Evolutionary conservation across 805 yeast genomes (phyloP).

Genomic region (Zygosaccharomyces lentus): DNA sequence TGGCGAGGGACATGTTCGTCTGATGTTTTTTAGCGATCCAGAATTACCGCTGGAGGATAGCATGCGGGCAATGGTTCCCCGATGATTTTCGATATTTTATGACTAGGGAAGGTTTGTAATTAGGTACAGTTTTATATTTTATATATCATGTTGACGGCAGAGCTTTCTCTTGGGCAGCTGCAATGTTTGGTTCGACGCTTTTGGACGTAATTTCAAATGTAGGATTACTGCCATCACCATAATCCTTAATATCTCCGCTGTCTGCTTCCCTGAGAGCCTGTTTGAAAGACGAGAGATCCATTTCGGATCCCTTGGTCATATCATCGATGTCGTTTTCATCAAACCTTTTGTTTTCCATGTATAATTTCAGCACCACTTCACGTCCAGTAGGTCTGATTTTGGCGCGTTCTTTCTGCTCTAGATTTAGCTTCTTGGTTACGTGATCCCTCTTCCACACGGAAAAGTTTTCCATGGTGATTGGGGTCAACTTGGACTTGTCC

Average conservation of each 20-base stretch:
- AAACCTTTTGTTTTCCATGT: slow-evolving; percentile 50
- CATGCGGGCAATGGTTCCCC: slow-evolving; percentile 7
- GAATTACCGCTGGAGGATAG: slow-evolving; percentile 23
- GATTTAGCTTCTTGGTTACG: slow-evolving; percentile 49
- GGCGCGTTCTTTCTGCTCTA: slow-evolving; percentile 37
- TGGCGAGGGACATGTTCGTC: slow-evolving; percentile 17
- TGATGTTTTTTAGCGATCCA: slow-evolving; percentile 34
- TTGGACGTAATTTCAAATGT: slow-evolving; percentile 30
- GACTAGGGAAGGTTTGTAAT: slow-evolving; percentile 1
- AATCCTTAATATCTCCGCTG: slow-evolving; percentile 53
- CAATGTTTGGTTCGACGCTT: slow-evolving; percentile 12
- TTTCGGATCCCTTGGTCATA: slow-evolving; percentile 37
- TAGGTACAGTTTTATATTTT: slow-evolving; percentile 2
- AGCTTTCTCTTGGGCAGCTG: slow-evolving; percentile 17
- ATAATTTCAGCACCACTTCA: slow-evolving; percentile 61
- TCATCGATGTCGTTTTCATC: slow-evolving; percentile 44
- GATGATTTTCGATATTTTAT: background rate
- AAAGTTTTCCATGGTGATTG: slow-evolving; percentile 79
- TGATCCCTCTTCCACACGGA: slow-evolving; percentile 78
- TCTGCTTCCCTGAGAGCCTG: slow-evolving; percentile 36
- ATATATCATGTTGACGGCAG: background rate
- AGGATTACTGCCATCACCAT: slow-evolving; percentile 60
- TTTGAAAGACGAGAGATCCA: slow-evolving; percentile 43
- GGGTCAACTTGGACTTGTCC: slow-evolving; percentile 70
- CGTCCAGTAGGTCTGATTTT: slow-evolving; percentile 59